These are phyloP conservation scores for Candida peoriensis DNA, from an alignment of 805 yeast genomes.

Conservation along the genomic window DNA sequence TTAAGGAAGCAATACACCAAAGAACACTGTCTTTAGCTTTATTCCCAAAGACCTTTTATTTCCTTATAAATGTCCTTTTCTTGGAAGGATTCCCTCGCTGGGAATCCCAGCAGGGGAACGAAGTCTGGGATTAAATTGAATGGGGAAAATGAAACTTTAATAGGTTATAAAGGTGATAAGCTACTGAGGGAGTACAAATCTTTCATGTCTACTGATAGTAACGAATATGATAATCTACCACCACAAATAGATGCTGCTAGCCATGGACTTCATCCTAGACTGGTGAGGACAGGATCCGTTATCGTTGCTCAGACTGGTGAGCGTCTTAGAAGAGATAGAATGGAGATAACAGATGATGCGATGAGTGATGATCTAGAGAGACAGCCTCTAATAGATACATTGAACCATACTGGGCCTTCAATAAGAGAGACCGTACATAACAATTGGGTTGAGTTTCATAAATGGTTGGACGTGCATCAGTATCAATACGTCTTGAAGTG, in stretches of 20 bases:
- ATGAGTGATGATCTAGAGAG: conserved; percentile 13
- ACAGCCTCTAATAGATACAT: conserved; percentile 1
- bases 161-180: not conserved
- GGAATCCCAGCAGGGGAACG: too few species aligned
- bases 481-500: conserved; percentile 48
- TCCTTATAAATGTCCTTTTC: too few species aligned
- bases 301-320: conserved; percentile 43
- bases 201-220: conserved; percentile 19
- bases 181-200: conserved; percentile 16
- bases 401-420: not conserved
- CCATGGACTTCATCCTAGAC: conserved; percentile 12
- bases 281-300: conserved; percentile 29
- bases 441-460: not conserved
- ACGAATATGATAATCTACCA: conserved; percentile 9
- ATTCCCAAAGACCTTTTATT: too few species aligned
- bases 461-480: conserved; percentile 7
- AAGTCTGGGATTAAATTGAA: too few species aligned
- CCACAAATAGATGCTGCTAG: conserved; percentile 8
- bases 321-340: conserved; percentile 19
- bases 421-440: not conserved
- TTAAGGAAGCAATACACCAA: too few species aligned
- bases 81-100: too few species aligned
- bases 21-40: too few species aligned
- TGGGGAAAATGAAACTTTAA: not conserved
- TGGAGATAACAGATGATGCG: not conserved